Evolutionary conservation across 192 early-diverging fungal genomes (phyloP), one percentile per base, ranked within the genome.

Genomic region (Glomus cerebriforme): DNA sequence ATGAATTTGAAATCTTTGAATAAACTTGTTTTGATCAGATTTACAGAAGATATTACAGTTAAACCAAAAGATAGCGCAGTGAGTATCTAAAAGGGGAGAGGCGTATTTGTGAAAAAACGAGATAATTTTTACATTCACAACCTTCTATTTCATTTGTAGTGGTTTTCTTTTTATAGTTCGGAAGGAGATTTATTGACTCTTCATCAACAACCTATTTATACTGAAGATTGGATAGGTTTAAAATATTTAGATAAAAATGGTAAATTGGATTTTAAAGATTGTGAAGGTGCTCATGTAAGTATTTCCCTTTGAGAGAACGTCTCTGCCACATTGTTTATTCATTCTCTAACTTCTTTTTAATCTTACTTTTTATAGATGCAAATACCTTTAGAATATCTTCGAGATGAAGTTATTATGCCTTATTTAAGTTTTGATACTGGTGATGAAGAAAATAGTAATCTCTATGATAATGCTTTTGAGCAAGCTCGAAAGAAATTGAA

Each of bases 11-110:
- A 72, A 7, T 81, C 79, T 37, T 85, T 99, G 24, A 90, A 96
- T 27, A 88, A 86, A 32, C 79, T 99, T 75, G 95, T 97, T n/a
- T 81, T 98, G 83, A 88, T 97, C 49, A 83, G 85, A 82, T 99
- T 99, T 78, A 81, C 75, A 39, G 79, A 94, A 6, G 97, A 99
- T 70, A 81, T 83, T 24, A 95, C 92, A 79, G 93, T 98, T 59
- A 87, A 86, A 43, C 94, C 94, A 24, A 83, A 79, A 13, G 83
- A 84, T 43, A 90, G 88, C 24, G 77, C 88, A 37, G 90, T 90
- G 84, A 82, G 84, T 81, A 34, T 64, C 10, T 4, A 27, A 34
- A 45, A 37, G 24, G 0, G 3, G 15, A 15, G 8, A 12, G 15
- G 15, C 63, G 73, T 73, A 66, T 49, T 72, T 29, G 32, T 43